Evolutionary conservation across 2,329 filamentous ascomycete genomes (phyloP).

Genomic region (Trichophyton mentagrophytes): DNA sequence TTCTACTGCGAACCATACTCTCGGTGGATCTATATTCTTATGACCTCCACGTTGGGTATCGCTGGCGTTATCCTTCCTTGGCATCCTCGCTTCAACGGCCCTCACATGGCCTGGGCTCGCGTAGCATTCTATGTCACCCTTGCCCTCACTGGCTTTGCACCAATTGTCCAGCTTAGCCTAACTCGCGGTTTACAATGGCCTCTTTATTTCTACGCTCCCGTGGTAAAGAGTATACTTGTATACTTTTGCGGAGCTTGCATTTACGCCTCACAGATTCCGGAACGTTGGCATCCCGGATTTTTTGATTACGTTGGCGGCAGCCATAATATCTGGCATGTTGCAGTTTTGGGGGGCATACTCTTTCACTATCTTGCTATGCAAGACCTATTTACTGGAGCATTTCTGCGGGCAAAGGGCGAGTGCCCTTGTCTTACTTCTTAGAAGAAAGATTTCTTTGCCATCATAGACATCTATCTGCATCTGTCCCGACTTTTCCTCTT

Average conservation of each 20-base stretch:
- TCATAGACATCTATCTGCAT: not conserved
- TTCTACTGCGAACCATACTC: constrained; percentile 94
- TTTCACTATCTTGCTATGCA: constrained; percentile 97
- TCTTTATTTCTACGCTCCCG: constrained; percentile 77
- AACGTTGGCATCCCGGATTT: constrained; percentile 80
- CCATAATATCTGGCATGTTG: constrained; percentile 96
- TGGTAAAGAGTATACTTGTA: constrained; percentile 72
- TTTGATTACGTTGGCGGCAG: constrained; percentile 94
- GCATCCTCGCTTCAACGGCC: constrained; percentile 87
- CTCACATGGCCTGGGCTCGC: constrained; percentile 83
- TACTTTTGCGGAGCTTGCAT: constrained; percentile 75
- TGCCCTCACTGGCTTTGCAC: constrained; percentile 76
- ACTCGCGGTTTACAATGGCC: constrained; percentile 70
- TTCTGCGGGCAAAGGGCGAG: constrained; percentile 49
- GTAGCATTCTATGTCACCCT: constrained; percentile 86
- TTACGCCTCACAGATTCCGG: constrained; percentile 84
- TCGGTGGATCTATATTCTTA: constrained; percentile 71
- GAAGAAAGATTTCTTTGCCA: not conserved
- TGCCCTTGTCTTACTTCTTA: constrained; percentile 15
- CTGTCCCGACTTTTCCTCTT: not conserved
- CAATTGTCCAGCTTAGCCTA: constrained; percentile 68
- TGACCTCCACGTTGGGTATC: constrained; percentile 69
- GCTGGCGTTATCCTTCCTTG: constrained; percentile 86
- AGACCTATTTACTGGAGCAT: constrained; percentile 73
- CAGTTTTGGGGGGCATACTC: constrained; percentile 87